Percentiles rank a stretch among this genome's conserved stretches.
Evolutionary conservation across 306 rosid genomes (phyloP).

Genomic region (Pyrus communis): DNA sequence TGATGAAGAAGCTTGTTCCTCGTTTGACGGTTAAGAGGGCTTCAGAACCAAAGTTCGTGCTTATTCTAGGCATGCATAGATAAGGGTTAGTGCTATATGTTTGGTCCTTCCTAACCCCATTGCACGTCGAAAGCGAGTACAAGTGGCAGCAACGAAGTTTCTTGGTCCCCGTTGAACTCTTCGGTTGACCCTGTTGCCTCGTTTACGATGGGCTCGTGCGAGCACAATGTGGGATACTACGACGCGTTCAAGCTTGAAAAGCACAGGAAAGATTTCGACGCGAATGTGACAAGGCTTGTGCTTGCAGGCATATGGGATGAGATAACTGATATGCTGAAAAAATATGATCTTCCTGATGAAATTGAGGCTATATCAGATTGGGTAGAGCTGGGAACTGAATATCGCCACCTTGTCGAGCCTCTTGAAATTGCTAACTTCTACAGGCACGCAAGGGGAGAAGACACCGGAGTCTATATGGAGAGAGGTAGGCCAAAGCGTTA

Average conservation of each 20-base stretch:
- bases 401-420: constrained; percentile 63
- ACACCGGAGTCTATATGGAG: constrained; percentile 41
- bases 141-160: too few relatives aligned
- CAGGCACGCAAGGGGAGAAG: constrained; percentile 54
- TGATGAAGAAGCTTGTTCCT: too few relatives aligned
- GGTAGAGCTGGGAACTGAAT: constrained; percentile 41
- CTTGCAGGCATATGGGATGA: constrained; percentile 75
- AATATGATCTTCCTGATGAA: constrained; percentile 64
- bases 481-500: constrained; percentile 64
- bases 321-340: constrained; percentile 53
- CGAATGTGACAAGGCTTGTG: constrained; percentile 61
- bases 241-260: constrained; percentile 65
- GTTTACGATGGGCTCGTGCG: too few relatives aligned
- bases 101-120: too few relatives aligned
- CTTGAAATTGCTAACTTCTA: constrained; percentile 75
- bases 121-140: too few relatives aligned
- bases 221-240: constrained; percentile 30
- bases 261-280: constrained; percentile 40
- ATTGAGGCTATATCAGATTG: constrained; percentile 45
- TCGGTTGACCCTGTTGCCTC: too few relatives aligned
- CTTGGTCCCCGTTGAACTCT: too few relatives aligned
- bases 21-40: too few relatives aligned
- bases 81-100: too few relatives aligned
- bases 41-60: too few relatives aligned
- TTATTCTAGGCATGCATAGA: too few relatives aligned